Evolutionary conservation across 2,329 filamentous ascomycete species (phyloP).

Genomic region (Exophiala xenobiotica): DNA sequence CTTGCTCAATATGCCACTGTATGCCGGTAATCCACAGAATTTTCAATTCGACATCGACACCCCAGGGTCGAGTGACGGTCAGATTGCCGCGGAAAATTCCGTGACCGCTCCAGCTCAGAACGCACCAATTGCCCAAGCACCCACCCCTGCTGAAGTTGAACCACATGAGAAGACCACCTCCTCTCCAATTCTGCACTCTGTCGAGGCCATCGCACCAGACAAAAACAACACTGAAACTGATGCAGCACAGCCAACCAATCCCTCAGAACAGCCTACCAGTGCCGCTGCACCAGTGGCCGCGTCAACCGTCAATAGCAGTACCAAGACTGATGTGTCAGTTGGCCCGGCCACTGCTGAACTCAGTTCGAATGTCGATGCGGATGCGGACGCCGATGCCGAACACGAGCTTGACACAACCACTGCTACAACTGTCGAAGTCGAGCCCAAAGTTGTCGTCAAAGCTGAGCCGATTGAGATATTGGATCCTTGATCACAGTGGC

Average conservation of each 20-base stretch:
- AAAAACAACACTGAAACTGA: not conserved
- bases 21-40: slow-evolving; percentile 5
- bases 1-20: slow-evolving; percentile 23
- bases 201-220: not conserved
- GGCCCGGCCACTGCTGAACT: not conserved
- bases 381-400: slow-evolving; percentile 9
- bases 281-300: not conserved
- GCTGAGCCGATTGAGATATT: not conserved
- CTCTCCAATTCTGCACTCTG: not conserved
- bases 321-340: not conserved
- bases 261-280: not conserved
- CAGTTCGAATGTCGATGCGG: not conserved
- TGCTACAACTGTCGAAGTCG: not conserved
- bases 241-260: not conserved
- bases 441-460: slow-evolving; percentile 1
- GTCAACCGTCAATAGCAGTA: not conserved
- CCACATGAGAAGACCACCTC: not conserved
- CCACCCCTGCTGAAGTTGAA: not conserved
- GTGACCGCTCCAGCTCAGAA: not conserved
- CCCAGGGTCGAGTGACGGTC: not conserved
- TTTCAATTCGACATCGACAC: not conserved
- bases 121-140: no score
- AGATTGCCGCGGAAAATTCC: not conserved
- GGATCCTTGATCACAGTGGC: slow-evolving; percentile 6
- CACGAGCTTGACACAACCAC: not conserved